Percentiles rank a stretch among this genome's conserved stretches.
Evolutionary conservation across 805 yeast species (phyloP).

Genomic region (Zygotorulaspora chibaensis): DNA sequence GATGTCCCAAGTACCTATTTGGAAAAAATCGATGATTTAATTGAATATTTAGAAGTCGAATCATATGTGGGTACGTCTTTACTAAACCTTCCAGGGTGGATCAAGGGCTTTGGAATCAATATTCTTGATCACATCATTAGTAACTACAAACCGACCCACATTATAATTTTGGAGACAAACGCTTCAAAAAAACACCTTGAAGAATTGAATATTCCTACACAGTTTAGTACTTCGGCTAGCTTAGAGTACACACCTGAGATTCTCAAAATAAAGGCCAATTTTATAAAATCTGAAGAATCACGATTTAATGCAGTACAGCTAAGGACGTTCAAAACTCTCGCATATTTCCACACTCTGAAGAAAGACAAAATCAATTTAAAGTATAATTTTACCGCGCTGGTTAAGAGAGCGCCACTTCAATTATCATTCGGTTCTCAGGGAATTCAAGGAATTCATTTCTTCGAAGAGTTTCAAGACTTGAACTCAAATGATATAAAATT

Average conservation of each 20-base stretch:
- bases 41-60: constrained; percentile 31
- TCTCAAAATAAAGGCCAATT: constrained; percentile 36
- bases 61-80: constrained; percentile 42
- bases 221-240: constrained; percentile 30
- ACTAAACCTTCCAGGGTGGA: constrained; percentile 87
- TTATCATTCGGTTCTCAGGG: constrained; percentile 39
- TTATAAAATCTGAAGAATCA: constrained; percentile 25
- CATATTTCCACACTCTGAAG: constrained; percentile 48
- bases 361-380: constrained; percentile 1
- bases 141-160: constrained; percentile 48
- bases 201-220: constrained; percentile 28
- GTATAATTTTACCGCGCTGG: constrained; percentile 44
- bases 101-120: constrained; percentile 78
- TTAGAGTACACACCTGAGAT: constrained; percentile 27
- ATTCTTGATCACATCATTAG: constrained; percentile 48
- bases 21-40: constrained; percentile 39
- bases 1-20: constrained; percentile 58
- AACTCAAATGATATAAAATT: constrained; percentile 34
- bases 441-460: constrained; percentile 35
- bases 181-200: constrained; percentile 20
- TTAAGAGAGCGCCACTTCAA: constrained; percentile 39
- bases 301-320: constrained; percentile 49
- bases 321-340: constrained; percentile 46
- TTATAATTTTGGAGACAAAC: constrained; percentile 49
- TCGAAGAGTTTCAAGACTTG: constrained; percentile 34